Percentiles rank a stretch among this genome's conserved stretches.
These are phyloP conservation scores for Russula emetica DNA, from an alignment of 768 basidiomycete genomes.

Conservation along the genomic window DNA sequence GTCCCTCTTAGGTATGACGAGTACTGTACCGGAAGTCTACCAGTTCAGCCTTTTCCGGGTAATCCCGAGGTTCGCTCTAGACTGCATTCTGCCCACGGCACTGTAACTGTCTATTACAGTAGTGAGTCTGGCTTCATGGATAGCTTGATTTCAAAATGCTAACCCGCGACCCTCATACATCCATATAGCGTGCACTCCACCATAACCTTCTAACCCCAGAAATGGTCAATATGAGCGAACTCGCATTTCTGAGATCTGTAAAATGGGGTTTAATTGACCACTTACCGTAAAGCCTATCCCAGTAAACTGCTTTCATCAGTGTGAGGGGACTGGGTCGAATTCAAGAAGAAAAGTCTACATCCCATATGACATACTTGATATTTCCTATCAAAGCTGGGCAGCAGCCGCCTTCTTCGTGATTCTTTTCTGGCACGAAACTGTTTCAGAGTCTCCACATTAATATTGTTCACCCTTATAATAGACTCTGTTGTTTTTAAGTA, in stretches of 20 bases:
- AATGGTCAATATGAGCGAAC: background rate
- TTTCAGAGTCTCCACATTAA: background rate
- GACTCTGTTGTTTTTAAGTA: background rate
- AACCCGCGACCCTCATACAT: background rate
- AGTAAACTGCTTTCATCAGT: background rate
- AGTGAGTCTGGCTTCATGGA: too few species aligned
- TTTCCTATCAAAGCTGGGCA: background rate
- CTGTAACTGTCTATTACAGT: background rate
- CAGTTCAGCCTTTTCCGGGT: background rate
- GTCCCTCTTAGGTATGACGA: background rate
- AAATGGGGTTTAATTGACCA: background rate
- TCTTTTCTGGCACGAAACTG: background rate
- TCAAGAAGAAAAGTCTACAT: background rate
- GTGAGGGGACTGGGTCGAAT: background rate
- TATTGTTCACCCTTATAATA: background rate
- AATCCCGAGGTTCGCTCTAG: conserved; percentile 4
- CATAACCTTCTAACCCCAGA: background rate
- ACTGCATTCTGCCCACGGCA: background rate
- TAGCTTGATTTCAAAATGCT: background rate
- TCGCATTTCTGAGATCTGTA: background rate
- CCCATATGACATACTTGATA: background rate
- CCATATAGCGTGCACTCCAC: background rate
- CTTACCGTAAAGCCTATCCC: background rate
- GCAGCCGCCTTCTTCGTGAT: background rate
- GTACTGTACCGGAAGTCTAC: background rate